Conservation (phyloP, 2,329 filamentous ascomycete species). For the Ceratocystis cubensis region DNA sequence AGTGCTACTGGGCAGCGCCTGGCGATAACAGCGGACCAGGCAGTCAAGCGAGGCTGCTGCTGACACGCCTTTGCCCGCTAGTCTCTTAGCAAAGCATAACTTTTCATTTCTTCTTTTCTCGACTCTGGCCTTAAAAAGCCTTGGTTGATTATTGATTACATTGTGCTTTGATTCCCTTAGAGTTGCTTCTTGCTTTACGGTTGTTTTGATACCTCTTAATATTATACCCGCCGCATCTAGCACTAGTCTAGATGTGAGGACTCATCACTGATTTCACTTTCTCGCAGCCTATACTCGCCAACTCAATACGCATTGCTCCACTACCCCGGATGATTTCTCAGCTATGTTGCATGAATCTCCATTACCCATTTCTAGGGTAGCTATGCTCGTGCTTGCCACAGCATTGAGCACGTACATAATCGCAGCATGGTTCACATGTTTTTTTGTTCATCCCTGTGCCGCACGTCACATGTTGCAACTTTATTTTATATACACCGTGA, state of each 20-base stretch:
- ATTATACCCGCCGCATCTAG: not conserved
- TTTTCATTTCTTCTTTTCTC: not conserved
- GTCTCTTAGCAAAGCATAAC: not conserved
- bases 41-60: constrained; percentile 37
- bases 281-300: not conserved
- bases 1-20: constrained; percentile 37
- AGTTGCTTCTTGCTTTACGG: not conserved
- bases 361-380: not conserved
- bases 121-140: not conserved
- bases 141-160: not conserved
- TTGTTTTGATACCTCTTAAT: not conserved
- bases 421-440: not conserved
- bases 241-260: not conserved
- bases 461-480: not conserved
- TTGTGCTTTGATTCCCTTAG: not conserved
- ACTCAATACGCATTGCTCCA: not conserved
- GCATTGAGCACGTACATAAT: not conserved
- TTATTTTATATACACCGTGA: not conserved
- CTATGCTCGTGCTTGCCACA: not conserved
- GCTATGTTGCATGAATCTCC: too few species aligned
- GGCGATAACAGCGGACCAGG: constrained; percentile 30
- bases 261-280: not conserved
- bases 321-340: not conserved
- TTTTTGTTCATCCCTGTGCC: not conserved
- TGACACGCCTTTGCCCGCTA: constrained; percentile 24